Percentiles rank a stretch among this genome's conserved stretches.
phyloP scores from a whole-genome alignment of 208 protist species.

The Eutreptiella sp. region DNA sequence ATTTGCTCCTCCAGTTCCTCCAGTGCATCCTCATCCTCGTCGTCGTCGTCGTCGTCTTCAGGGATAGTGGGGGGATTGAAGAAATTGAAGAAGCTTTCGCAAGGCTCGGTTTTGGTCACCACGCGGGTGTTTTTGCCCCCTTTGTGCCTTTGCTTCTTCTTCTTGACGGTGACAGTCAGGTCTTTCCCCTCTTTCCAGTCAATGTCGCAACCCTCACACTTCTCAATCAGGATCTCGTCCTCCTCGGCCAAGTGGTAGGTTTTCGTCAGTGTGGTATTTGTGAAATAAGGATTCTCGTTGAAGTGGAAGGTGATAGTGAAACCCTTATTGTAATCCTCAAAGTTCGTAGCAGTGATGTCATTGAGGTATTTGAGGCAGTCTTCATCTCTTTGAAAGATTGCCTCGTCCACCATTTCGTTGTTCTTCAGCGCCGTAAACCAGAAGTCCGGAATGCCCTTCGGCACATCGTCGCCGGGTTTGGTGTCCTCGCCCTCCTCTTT shows the following conservation, averaged over 20 bases:
- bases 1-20: too few species aligned
- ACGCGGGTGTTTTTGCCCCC: conserved; percentile 63
- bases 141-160: conserved; percentile 82
- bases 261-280: conserved; percentile 73
- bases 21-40: too few species aligned
- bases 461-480: conserved; percentile 36
- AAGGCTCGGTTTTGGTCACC: conserved; percentile 65
- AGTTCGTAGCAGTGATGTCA: conserved; percentile 49
- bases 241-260: conserved; percentile 73
- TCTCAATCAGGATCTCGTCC: conserved; percentile 56
- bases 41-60: too few species aligned
- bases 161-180: conserved; percentile 66
- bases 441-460: conserved; percentile 73
- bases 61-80: conserved; percentile 63
- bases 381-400: conserved; percentile 60
- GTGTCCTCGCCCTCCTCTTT: conserved; percentile 36
- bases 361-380: conserved; percentile 47
- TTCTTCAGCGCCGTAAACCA: conserved; percentile 66
- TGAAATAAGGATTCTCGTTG: conserved; percentile 78
- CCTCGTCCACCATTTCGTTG: conserved; percentile 41
- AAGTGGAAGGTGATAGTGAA: conserved; percentile 73
- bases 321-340: conserved; percentile 55
- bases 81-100: conserved; percentile 84
- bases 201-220: conserved; percentile 62
- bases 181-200: conserved; percentile 68